Conservation (phyloP, 805 yeast genomes). For the Lachancea lanzarotensis region DNA sequence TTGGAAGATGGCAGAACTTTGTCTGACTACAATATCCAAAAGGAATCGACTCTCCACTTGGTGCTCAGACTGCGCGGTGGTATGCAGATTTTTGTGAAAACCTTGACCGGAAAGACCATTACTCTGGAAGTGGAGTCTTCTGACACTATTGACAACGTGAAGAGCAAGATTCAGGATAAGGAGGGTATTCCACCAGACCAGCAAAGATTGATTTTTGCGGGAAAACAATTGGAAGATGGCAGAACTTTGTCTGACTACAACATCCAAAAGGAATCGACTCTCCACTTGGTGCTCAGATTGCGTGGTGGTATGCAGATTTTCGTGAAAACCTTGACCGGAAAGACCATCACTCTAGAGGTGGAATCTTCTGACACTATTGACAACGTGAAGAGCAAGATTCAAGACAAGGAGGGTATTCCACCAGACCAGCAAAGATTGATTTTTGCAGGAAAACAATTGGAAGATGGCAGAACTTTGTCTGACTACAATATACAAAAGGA, state of each 20-base stretch:
- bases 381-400: constrained; percentile 91
- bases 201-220: constrained; percentile 91
- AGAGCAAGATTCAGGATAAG: constrained; percentile 92
- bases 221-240: constrained; percentile 95
- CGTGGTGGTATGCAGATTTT: constrained; percentile 89
- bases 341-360: constrained; percentile 78
- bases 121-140: constrained; percentile 85
- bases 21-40: constrained; percentile 66
- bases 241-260: constrained; percentile 91
- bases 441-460: constrained; percentile 94
- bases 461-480: constrained; percentile 90
- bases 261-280: constrained; percentile 89
- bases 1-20: constrained; percentile 66
- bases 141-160: constrained; percentile 92
- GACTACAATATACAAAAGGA: constrained; percentile 96
- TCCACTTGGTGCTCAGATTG: constrained; percentile 77
- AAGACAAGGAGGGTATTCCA: constrained; percentile 86
- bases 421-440: constrained; percentile 95
- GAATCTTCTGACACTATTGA: constrained; percentile 94
- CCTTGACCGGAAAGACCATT: constrained; percentile 85
- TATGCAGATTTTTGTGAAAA: constrained; percentile 86
- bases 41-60: constrained; percentile 63
- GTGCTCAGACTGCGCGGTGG: constrained; percentile 69
- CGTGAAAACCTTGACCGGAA: constrained; percentile 85
- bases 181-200: constrained; percentile 91